phyloP scores from a whole-genome alignment of 2,329 filamentous ascomycete species.

The Fusarium succisae region DNA sequence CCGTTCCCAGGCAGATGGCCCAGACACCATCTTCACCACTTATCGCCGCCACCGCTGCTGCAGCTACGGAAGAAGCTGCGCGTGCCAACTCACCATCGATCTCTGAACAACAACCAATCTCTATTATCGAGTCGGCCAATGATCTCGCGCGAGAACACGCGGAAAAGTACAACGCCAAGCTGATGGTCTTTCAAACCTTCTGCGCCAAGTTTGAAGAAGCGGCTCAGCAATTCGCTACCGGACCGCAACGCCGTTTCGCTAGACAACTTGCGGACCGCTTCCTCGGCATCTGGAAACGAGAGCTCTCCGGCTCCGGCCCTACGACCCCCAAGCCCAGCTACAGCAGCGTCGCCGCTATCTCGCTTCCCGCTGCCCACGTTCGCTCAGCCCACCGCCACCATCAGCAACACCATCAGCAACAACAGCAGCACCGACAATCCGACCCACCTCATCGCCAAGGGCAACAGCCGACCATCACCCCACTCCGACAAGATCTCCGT shows the following conservation, averaged over 20 bases:
- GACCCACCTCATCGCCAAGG: no score
- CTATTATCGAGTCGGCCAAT: neutral
- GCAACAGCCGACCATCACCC: no score
- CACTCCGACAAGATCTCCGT: no score
- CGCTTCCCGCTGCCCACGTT: no score
- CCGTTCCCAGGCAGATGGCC: neutral
- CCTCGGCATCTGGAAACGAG: no score
- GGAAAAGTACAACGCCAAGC: neutral
- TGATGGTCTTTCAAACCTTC: neutral
- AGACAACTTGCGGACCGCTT: no score
- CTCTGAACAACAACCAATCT: neutral
- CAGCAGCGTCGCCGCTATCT: no score
- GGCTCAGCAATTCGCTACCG: neutral
- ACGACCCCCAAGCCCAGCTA: no score
- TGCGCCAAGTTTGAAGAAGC: neutral
- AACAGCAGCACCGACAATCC: no score
- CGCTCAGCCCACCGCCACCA: no score
- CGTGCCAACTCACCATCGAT: neutral
- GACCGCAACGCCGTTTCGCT: neutral
- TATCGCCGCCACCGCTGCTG: neutral
- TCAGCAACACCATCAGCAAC: accelerated
- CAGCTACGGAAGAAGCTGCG: neutral
- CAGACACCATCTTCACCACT: neutral
- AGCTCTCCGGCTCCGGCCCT: no score
- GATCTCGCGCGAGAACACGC: neutral